phyloP scores from a whole-genome alignment of 257 asterid species.

The Solanum etuberosum region DNA sequence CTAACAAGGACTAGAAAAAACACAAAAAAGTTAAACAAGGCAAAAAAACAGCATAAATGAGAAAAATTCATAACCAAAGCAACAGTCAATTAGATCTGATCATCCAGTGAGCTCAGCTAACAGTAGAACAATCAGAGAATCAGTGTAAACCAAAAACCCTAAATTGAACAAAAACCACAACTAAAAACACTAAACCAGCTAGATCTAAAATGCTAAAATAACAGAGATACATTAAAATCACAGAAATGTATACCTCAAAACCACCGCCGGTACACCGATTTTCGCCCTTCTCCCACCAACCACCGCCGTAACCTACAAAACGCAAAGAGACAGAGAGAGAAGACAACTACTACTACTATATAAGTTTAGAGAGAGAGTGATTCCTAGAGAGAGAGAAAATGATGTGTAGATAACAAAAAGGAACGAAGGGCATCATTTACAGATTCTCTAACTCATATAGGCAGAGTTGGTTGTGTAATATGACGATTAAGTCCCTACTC shows the following conservation, averaged over 20 bases:
- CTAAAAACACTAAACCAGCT: neutral
- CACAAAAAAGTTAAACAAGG: neutral
- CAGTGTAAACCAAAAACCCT: neutral
- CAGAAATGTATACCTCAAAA: neutral
- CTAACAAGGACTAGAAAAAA: neutral
- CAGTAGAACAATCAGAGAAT: neutral
- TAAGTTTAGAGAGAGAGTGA: neutral
- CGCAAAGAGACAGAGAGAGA: neutral
- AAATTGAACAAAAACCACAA: neutral
- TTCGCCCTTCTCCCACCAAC: neutral
- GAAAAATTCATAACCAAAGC: neutral
- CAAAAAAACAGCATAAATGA: neutral
- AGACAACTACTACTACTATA: neutral
- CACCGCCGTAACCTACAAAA: neutral
- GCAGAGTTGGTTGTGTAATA: neutral
- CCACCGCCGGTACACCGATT: neutral
- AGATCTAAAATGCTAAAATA: neutral
- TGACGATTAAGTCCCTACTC: neutral
- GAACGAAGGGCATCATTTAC: too few species aligned
- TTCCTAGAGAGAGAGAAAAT: neutral
- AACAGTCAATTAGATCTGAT: neutral
- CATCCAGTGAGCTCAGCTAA: neutral
- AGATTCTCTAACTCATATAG: neutral
- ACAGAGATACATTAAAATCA: neutral
- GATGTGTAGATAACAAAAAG: neutral